These are phyloP conservation scores for Eutreptiella sp. DNA, from an alignment of 208 protist species.

Conservation along the genomic window DNA sequence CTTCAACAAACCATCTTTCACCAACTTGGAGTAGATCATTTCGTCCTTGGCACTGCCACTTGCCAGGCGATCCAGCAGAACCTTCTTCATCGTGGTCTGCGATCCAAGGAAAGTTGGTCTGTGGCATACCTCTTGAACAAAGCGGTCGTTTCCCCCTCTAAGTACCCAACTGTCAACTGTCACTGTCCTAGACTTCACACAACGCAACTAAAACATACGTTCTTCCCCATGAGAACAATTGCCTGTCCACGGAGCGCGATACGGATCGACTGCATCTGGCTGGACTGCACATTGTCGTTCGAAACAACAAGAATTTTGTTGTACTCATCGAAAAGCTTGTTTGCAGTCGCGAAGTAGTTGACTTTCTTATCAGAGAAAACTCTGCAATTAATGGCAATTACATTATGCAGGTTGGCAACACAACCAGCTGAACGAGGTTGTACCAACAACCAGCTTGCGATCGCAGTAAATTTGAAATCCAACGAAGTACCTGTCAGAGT, in stretches of 20 bases:
- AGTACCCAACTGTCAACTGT: constrained; percentile 26
- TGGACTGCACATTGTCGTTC: constrained; percentile 95
- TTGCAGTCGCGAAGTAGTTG: constrained; percentile 86
- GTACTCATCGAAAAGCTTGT: constrained; percentile 84
- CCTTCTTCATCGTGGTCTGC: constrained; percentile 93
- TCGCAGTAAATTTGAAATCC: too few relatives aligned
- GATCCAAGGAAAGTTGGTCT: too few relatives aligned
- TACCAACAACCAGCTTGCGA: too few relatives aligned
- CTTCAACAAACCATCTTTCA: constrained; percentile 59
- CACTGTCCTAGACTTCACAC: too few relatives aligned
- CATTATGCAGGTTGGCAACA: too few relatives aligned
- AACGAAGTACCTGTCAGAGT: too few relatives aligned
- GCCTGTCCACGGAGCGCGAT: constrained; percentile 83
- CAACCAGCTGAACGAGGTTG: too few relatives aligned
- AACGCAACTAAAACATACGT: too few relatives aligned
- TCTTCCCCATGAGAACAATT: constrained; percentile 97
- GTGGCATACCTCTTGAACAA: neutral
- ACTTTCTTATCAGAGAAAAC: too few relatives aligned
- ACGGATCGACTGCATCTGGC: constrained; percentile 93
- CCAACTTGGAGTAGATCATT: constrained; percentile 53
- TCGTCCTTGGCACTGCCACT: constrained; percentile 50
- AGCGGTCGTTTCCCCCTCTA: neutral
- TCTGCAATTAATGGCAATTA: too few relatives aligned
- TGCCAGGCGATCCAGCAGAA: constrained; percentile 66
- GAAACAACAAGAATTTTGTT: constrained; percentile 86